Percentiles rank a stretch among this genome's conserved stretches.
Evolutionary conservation across 495 filamentous ascomycete species (phyloP).

Genomic region (Parachaetomium inaequale): DNA sequence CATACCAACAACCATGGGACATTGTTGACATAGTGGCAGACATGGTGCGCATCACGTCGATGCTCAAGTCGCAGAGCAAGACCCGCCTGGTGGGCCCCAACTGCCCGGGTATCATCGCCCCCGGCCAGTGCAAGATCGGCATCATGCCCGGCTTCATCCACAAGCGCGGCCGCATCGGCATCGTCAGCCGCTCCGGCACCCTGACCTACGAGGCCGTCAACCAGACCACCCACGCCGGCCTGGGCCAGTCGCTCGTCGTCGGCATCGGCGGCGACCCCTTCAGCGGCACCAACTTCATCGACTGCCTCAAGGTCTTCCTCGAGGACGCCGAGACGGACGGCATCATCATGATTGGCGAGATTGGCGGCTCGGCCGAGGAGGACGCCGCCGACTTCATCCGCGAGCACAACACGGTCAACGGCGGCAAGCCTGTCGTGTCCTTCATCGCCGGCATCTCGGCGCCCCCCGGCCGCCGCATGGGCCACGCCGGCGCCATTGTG

Average conservation of each 20-base stretch:
- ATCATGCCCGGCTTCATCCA: slow-evolving; percentile 99
- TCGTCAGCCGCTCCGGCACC: slow-evolving; percentile 96
- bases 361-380: slow-evolving; percentile 95
- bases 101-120: slow-evolving; percentile 97
- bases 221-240: slow-evolving; percentile 94
- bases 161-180: slow-evolving; percentile 97
- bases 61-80: slow-evolving; percentile 96
- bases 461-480: slow-evolving; percentile 94
- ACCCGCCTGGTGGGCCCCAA: slow-evolving; percentile 95
- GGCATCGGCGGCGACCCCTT: slow-evolving; percentile 99
- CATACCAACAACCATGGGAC: neutral
- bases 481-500: slow-evolving; percentile 97
- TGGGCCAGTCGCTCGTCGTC: slow-evolving; percentile 96
- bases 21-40: slow-evolving; percentile 50
- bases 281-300: slow-evolving; percentile 98
- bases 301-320: slow-evolving; percentile 95
- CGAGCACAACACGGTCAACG: slow-evolving; percentile 79
- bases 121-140: slow-evolving; percentile 98
- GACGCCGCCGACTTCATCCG: slow-evolving; percentile 93
- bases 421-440: slow-evolving; percentile 84
- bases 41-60: slow-evolving; percentile 98
- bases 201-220: slow-evolving; percentile 99
- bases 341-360: slow-evolving; percentile 99
- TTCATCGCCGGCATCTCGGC: slow-evolving; percentile 99
- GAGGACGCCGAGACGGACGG: slow-evolving; percentile 95